These are phyloP conservation scores for Aspergillus bertholletiae DNA, from an alignment of 495 filamentous ascomycete genomes.

Conservation along the genomic window DNA sequence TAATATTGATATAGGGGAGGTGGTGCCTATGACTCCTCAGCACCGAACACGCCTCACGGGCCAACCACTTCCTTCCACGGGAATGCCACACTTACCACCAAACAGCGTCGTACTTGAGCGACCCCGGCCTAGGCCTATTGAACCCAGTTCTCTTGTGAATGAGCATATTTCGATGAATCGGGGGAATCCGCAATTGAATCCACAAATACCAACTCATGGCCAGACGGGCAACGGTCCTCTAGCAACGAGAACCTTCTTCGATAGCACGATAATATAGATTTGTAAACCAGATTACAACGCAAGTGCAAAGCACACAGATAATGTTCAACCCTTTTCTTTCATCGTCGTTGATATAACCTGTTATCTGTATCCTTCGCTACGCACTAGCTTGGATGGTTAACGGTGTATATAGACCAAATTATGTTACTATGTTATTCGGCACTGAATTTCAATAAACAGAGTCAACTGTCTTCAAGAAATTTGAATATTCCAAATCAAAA, in stretches of 20 bases:
- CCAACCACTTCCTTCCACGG: conserved; percentile 14
- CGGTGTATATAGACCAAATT: too few species aligned
- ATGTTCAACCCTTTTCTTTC: too few species aligned
- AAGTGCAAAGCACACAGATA: too few species aligned
- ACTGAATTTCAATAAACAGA: too few species aligned
- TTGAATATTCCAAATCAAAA: too few species aligned
- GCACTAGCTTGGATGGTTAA: too few species aligned
- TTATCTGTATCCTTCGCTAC: too few species aligned
- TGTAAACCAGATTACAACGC: too few species aligned
- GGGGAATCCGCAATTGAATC: neutral
- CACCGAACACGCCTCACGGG: conserved; percentile 20
- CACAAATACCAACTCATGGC: neutral
- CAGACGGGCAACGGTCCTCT: conserved; percentile 1
- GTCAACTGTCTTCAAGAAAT: too few species aligned
- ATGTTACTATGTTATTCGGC: too few species aligned
- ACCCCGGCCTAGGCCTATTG: conserved; percentile 5
- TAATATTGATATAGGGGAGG: conserved; percentile 5
- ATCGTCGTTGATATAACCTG: too few species aligned
- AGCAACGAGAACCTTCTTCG: conserved; percentile 13
- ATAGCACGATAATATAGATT: conserved; percentile 10
- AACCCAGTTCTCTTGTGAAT: neutral
- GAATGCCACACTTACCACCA: conserved; percentile 14
- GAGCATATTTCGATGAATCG: neutral
- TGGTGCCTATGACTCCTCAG: conserved; percentile 19
- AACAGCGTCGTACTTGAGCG: conserved; percentile 13